These are phyloP conservation scores for Starmerella roubikii DNA, from an alignment of 805 yeast species.

Conservation along the genomic window DNA sequence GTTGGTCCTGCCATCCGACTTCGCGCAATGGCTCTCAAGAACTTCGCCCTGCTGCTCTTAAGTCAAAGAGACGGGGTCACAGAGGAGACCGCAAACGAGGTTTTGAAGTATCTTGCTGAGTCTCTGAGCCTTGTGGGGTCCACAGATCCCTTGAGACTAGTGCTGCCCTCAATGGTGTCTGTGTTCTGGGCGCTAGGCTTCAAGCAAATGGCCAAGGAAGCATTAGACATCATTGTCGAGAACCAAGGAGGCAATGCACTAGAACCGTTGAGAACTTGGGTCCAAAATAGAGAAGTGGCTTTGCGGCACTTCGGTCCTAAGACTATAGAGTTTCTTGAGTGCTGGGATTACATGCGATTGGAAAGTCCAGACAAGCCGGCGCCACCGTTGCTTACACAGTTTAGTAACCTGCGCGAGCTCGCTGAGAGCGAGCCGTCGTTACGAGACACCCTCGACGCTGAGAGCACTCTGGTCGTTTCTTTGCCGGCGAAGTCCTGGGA, in stretches of 20 bases:
- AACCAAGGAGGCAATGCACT: slow-evolving; percentile 13
- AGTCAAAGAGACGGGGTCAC: slow-evolving; percentile 22
- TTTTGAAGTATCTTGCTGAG: slow-evolving; percentile 9
- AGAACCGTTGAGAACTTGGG: slow-evolving; percentile 9
- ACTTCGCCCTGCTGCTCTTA: slow-evolving; percentile 62
- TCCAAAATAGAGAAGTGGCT: background rate
- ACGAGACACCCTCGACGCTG: background rate
- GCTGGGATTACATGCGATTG: slow-evolving; percentile 9
- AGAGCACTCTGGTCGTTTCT: slow-evolving; percentile 1
- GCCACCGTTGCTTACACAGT: slow-evolving; percentile 3
- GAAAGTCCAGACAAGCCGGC: background rate
- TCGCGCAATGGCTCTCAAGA: slow-evolving; percentile 65
- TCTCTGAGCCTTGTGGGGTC: slow-evolving; percentile 17
- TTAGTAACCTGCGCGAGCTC: background rate
- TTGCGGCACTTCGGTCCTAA: slow-evolving; percentile 13
- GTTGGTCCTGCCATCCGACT: slow-evolving; percentile 43
- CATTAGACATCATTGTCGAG: slow-evolving; percentile 17
- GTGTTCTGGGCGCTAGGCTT: slow-evolving; percentile 13
- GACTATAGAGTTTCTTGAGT: slow-evolving; percentile 7
- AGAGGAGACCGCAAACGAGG: slow-evolving; percentile 2
- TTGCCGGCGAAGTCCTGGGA: slow-evolving; percentile 8
- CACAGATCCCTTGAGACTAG: slow-evolving; percentile 13
- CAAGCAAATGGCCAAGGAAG: slow-evolving; percentile 14
- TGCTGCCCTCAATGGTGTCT: slow-evolving; percentile 11
- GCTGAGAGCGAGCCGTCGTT: background rate